Evolutionary conservation across 2,329 filamentous ascomycete genomes (phyloP), one percentile per base, ranked within the genome.

Genomic region (Colletotrichum coccodes): DNA sequence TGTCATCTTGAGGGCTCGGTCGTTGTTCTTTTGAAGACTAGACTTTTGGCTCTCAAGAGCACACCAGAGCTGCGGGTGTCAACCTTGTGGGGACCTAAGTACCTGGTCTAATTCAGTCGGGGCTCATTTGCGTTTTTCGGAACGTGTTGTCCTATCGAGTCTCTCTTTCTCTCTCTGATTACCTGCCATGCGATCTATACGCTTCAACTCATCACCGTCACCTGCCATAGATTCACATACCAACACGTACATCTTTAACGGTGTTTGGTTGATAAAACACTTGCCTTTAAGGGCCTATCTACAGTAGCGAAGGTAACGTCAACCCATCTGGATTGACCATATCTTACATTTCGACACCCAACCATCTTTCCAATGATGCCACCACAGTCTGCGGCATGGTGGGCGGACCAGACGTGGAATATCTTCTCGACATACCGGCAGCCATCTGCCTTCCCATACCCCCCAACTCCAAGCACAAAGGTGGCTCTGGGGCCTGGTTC

Each of bases 391-490:
- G 52, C 42, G 52, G 32, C 32, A n/a, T 12, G n/a, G 16, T 36
- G 34, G 38, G 52, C 60, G n/a, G 32, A 61, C 38, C 23, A 68
- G 34, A 57, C 18, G 3, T 21, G 30, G 49, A 26, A 32, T 40
- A 23, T 64, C 60, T 64, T 28, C 28, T 32, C 36, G 47, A 40
- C 65, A 54, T 60, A 40, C 46, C 36, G 34, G 47, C 42, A 42
- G 36, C 32, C 47, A 12, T 26, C 53, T 54, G 49, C 49, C n/a
- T 44, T 56, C 38, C 16, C 42, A 30, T 7, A 36, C 23, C 57
- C 36, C 26, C 38, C 28, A 53, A 68, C 57, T 63, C 57, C 67
- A 38, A 46, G 32, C 56, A 49, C n/a, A 30, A 32, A 67, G 49
- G 42, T n/a, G 36, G 52, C 34, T 34, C 23, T n/a, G 4, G 30